Evolutionary conservation across 768 basidiomycete genomes (phyloP).

Genomic region (Mycena rosella): DNA sequence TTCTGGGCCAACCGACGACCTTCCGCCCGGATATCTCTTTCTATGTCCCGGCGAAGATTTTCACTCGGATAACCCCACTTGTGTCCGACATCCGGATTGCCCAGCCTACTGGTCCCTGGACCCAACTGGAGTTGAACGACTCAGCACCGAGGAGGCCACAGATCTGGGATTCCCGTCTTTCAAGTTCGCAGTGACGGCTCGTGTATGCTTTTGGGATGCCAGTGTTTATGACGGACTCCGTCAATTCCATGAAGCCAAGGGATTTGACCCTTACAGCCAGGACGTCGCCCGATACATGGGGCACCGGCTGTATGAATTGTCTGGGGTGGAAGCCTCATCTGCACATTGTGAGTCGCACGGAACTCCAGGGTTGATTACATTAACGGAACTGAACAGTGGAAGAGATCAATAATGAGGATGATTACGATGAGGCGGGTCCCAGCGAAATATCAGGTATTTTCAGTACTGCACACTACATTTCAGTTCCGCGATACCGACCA

Average conservation of each 20-base stretch:
- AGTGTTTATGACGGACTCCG: constrained; percentile 1
- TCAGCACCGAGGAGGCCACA: background rate
- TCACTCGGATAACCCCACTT: background rate
- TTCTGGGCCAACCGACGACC: no score
- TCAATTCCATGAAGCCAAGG: constrained; percentile 2
- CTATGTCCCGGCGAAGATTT: background rate
- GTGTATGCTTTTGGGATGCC: background rate
- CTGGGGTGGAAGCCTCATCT: no score
- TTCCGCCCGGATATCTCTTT: constrained; percentile 1
- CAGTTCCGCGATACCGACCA: no score
- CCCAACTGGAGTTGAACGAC: background rate
- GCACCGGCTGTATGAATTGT: background rate
- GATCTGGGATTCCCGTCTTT: background rate
- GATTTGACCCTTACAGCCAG: constrained; percentile 3
- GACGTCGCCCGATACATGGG: background rate
- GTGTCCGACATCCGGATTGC: background rate
- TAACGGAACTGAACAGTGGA: no score
- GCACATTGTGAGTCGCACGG: no score
- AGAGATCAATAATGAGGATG: no score
- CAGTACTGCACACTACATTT: no score
- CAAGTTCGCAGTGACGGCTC: background rate
- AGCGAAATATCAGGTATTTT: no score
- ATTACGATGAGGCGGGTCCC: no score
- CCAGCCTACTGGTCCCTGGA: constrained; percentile 13
- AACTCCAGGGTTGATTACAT: no score